Evolutionary conservation across 352 stramenopile species (phyloP).

Genomic region (Vaucheria bursata): DNA sequence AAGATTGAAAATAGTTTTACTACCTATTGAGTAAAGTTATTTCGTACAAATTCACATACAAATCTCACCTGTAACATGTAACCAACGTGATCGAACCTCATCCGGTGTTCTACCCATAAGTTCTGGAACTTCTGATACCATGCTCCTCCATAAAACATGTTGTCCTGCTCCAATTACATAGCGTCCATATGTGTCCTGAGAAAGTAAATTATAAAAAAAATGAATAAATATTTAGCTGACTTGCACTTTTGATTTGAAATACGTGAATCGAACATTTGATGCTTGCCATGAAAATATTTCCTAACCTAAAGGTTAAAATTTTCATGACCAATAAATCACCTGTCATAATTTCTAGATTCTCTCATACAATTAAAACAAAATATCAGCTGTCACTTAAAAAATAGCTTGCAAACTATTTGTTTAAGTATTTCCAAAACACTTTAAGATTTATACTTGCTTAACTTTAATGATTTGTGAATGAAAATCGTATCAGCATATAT

Average conservation of each 20-base stretch:
- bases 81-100: slow-evolving; percentile 28
- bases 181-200: slow-evolving; percentile 8
- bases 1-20: background rate
- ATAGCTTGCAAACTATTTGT: no score
- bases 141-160: slow-evolving; percentile 38
- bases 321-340: background rate
- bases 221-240: background rate
- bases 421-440: no score
- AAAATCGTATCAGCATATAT: no score
- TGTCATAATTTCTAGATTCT: no score
- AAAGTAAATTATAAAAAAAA: slow-evolving; percentile 14
- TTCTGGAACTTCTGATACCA: slow-evolving; percentile 40
- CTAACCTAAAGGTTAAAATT: background rate
- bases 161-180: slow-evolving; percentile 38
- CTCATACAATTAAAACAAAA: no score
- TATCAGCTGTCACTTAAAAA: no score
- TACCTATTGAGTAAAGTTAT: slow-evolving; percentile 25
- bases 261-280: background rate
- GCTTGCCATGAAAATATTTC: background rate
- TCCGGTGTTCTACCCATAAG: slow-evolving; percentile 24
- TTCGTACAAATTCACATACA: no score
- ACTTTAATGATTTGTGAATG: no score
- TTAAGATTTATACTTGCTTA: no score
- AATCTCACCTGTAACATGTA: slow-evolving; percentile 22
- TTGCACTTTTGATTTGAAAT: background rate